Conservation (phyloP, 495 filamentous ascomycete species). For the Pyrenula massariospora region DNA sequence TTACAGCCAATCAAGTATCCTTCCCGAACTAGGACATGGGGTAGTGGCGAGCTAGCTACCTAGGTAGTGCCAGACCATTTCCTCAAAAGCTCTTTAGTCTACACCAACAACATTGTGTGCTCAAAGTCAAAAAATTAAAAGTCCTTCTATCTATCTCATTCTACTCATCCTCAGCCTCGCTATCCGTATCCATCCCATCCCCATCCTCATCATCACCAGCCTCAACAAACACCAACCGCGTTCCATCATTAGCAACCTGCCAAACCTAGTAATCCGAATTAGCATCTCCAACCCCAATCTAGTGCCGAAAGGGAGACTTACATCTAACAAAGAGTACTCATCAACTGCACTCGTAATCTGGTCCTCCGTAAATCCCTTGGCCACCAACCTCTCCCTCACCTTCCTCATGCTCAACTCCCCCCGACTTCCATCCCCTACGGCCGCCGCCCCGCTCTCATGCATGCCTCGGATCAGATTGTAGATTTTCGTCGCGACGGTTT, state of each 20-base stretch:
- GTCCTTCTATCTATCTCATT: too few species aligned
- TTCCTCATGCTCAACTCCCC: slow-evolving; percentile 77
- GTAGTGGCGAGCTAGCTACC: too few species aligned
- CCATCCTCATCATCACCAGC: slow-evolving; percentile 41
- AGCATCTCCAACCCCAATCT: slow-evolving; percentile 9
- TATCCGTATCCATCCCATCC: slow-evolving; percentile 27
- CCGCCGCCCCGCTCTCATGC: slow-evolving; percentile 70
- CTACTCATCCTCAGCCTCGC: neutral
- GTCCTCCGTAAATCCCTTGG: slow-evolving; percentile 92
- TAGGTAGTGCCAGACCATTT: too few species aligned
- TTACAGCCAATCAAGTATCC: too few species aligned
- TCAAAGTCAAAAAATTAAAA: neutral
- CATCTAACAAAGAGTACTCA: slow-evolving; percentile 79
- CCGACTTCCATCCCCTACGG: slow-evolving; percentile 53
- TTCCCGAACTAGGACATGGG: too few species aligned
- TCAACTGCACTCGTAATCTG: slow-evolving; percentile 76
- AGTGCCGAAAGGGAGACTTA: slow-evolving; percentile 38
- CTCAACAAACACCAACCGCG: slow-evolving; percentile 72
- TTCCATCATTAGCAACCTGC: slow-evolving; percentile 84
- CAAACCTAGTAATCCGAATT: slow-evolving; percentile 55
- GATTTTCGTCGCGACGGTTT: slow-evolving; percentile 79
- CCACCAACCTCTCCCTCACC: slow-evolving; percentile 80
- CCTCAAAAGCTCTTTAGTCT: too few species aligned
- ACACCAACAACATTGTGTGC: neutral
- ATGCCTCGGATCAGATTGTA: slow-evolving; percentile 84